Conservation (phyloP, 805 yeast species). For the Nakazawaea ernobii region DNA sequence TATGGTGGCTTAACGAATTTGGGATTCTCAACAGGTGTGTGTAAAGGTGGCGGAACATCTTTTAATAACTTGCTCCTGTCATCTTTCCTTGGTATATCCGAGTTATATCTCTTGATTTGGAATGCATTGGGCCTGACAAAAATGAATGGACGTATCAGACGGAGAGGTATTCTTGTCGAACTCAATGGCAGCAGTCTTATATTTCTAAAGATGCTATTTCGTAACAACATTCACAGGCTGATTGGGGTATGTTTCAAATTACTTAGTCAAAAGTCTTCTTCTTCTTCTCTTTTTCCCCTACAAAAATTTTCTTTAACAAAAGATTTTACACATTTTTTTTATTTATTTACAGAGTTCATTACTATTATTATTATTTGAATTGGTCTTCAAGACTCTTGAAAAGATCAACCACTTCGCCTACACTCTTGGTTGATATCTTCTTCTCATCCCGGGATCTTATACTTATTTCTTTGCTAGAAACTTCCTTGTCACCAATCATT, state of each 20-base stretch:
- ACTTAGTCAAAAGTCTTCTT: too few species aligned
- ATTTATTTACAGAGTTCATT: not conserved
- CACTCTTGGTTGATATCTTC: constrained; percentile 35
- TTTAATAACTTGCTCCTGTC: not conserved
- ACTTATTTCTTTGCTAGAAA: constrained; percentile 51
- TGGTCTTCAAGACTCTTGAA: constrained; percentile 52
- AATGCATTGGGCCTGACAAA: not conserved
- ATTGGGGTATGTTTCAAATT: too few species aligned
- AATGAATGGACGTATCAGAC: too few species aligned
- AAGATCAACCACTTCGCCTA: constrained; percentile 44
- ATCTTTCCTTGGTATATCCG: not conserved
- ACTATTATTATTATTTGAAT: constrained; percentile 27
- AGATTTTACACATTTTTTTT: not conserved
- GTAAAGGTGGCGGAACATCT: not conserved
- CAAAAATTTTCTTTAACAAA: too few species aligned
- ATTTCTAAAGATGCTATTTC: not conserved
- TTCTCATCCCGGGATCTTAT: constrained; percentile 55
- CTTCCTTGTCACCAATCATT: constrained; percentile 86
- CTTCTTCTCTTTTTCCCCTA: too few species aligned
- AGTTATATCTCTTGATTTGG: not conserved
- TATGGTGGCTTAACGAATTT: not conserved
- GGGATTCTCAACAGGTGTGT: not conserved
- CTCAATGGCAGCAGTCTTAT: not conserved
- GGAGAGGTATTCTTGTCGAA: not conserved
- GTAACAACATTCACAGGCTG: not conserved